Base-by-base conservation (phyloP, 345 rosid species). In the Lumnitzera littorea region DNA sequence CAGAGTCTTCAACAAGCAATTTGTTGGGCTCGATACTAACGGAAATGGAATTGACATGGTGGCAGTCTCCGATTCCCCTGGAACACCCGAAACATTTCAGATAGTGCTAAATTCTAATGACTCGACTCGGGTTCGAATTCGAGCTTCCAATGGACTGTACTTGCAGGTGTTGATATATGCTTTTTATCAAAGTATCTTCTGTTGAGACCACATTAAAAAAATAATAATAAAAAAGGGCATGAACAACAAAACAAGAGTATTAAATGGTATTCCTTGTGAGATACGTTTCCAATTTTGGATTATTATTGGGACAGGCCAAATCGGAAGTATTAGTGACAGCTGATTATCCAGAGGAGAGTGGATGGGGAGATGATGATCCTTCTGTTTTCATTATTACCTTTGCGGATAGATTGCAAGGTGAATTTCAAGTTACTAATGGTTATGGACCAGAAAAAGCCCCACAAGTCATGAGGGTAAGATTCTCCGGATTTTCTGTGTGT, bases 371-470 rank as follows among this genome's bases (percentile, higher is more conserved):
- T 13, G 68, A 72, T 9, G 79, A 85, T 62, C 84, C 86, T 4
- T 80, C 86, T 0, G 83, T 82, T 5, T 85, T 85, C 59, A 71
- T 27, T 57, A 67, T 79, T 56, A 56, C 14, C 6, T 31, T 69
- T 25, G 1, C 68, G 2, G 70, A 62, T 10, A 23, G 53, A n/a
- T 0, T 76, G 74, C 67, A 55, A 43, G 91, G 91, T 15, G 91
- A 85, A 70, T 85, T 75, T 70, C 86, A 79, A 64, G 73, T 86
- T 48, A 81, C 88, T 15, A 80, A 85, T 59, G 88, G 84, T 31
- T 78, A 83, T 27, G 91, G 88, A 31, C 81, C 77, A 0, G 11
- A 62, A 13, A 64, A 59, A 58, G 86, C 91, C 15, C 70, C 77
- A 36, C 60, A 70, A 57, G 72, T 80, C 49, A 78, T 82, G 88